A percentile compares a stretch with the other conserved stretches of the same genome.
phyloP scores from a whole-genome alignment of 169 alveolate genomes.

The Plasmodium gonderi region DNA sequence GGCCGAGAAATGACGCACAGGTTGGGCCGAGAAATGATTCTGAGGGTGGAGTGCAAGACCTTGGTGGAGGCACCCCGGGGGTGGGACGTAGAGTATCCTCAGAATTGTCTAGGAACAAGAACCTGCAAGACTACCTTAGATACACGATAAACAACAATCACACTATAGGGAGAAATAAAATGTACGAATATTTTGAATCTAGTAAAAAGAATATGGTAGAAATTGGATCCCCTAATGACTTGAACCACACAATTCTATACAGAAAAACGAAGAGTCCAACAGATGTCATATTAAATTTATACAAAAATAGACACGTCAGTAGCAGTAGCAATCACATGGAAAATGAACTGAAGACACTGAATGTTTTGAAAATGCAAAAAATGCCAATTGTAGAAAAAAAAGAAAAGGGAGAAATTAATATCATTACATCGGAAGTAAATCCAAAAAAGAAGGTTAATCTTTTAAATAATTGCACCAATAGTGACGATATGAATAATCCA shows the following conservation, averaged over 20 bases:
- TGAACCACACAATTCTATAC: neutral
- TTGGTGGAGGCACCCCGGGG: neutral
- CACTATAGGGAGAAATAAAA: slow-evolving; percentile 17
- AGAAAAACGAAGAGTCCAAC: neutral
- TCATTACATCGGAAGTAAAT: neutral
- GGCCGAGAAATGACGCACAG: neutral
- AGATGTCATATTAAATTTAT: slow-evolving; percentile 7
- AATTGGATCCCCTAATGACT: neutral
- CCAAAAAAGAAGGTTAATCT: neutral
- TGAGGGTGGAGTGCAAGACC: neutral
- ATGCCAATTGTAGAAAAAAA: slow-evolving; percentile 42
- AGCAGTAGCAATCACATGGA: slow-evolving; percentile 6
- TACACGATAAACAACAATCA: neutral
- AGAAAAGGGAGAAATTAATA: slow-evolving; percentile 17
- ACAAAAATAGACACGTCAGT: slow-evolving; percentile 33
- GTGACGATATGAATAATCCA: neutral
- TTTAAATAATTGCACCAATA: neutral
- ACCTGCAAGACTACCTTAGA: neutral
- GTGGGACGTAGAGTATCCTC: neutral
- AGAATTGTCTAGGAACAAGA: neutral
- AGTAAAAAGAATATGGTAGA: slow-evolving; percentile 33
- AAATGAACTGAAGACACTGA: slow-evolving; percentile 34
- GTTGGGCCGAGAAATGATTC: neutral
- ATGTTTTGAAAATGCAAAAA: slow-evolving; percentile 18
- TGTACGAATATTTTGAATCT: slow-evolving; percentile 55